Percentiles rank a stretch among this genome's conserved stretches.
Evolutionary conservation across 2,329 filamentous ascomycete species (phyloP).

Genomic region (Sphaerostilbella broomeana): DNA sequence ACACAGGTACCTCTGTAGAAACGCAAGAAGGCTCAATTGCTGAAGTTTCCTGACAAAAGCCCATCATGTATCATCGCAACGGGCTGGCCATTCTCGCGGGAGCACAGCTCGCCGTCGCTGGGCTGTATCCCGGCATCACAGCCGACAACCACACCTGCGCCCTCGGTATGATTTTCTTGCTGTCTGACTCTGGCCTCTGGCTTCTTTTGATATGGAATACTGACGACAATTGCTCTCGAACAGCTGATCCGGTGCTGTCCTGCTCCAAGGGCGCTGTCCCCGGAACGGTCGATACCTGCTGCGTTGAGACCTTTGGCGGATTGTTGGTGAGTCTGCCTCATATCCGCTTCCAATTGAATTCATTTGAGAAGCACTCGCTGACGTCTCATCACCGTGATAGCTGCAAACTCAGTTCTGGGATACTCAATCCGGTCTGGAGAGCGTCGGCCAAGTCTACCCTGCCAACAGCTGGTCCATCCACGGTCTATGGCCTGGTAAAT

Average conservation of each 20-base stretch:
- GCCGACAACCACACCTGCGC: constrained; percentile 51
- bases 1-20: not conserved
- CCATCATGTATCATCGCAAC: constrained; percentile 25
- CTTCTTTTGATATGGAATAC: not conserved
- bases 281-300: constrained; percentile 52
- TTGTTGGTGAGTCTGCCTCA: constrained; percentile 37
- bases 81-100: constrained; percentile 20
- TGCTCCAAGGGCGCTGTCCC: constrained; percentile 41
- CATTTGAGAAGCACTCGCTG: too few relatives aligned
- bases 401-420: constrained; percentile 60
- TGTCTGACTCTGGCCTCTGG: not conserved
- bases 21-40: too few relatives aligned
- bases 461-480: constrained; percentile 52
- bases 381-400: constrained; percentile 13
- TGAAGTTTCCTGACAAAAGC: not conserved
- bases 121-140: constrained; percentile 38
- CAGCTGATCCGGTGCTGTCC: constrained; percentile 32
- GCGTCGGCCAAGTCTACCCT: constrained; percentile 51
- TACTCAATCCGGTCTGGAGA: constrained; percentile 55
- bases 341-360: too few relatives aligned
- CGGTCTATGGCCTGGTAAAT: constrained; percentile 47
- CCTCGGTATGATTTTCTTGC: constrained; percentile 31
- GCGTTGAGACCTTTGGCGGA: constrained; percentile 58
- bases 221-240: not conserved
- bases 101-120: constrained; percentile 27